A percentile compares a stretch with the other conserved stretches of the same genome.
These are phyloP conservation scores for Acorus calamus DNA, from an alignment of 106 monocot genomes.

Conservation along the genomic window DNA sequence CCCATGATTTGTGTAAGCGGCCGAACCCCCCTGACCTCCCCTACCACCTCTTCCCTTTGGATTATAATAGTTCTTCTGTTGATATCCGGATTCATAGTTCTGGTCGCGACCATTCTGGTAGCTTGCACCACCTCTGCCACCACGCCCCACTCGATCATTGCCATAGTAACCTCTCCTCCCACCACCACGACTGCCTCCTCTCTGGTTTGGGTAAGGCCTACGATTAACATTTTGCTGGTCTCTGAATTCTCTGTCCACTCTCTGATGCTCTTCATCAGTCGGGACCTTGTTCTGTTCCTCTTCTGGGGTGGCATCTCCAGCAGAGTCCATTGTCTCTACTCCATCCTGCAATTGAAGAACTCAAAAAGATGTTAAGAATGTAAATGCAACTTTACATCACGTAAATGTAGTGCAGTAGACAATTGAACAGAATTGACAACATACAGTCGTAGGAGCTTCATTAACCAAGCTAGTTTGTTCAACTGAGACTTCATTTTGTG, in stretches of 20 bases:
- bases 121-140: constrained; percentile 21
- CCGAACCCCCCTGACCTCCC: constrained; percentile 11
- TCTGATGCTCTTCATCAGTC: constrained; percentile 2
- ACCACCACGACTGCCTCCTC: constrained; percentile 26
- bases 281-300: constrained; percentile 8
- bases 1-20: constrained; percentile 21
- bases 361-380: too few species aligned
- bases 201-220: constrained; percentile 31
- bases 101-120: constrained; percentile 45
- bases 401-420: too few species aligned
- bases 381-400: too few species aligned
- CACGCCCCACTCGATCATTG: constrained; percentile 27
- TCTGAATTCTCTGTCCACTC: constrained; percentile 9
- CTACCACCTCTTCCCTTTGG: constrained; percentile 46
- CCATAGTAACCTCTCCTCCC: constrained; percentile 21
- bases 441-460: too few species aligned
- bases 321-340: too few species aligned
- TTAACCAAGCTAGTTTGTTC: too few species aligned
- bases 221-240: constrained; percentile 23
- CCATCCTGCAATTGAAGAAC: too few species aligned
- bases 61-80: constrained; percentile 39
- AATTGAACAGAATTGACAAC: too few species aligned
- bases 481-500: too few species aligned
- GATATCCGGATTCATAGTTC: constrained; percentile 37
- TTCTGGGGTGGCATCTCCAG: not conserved